phyloP scores from a whole-genome alignment of 805 yeast species.

The Maudiozyma barnettii region DNA sequence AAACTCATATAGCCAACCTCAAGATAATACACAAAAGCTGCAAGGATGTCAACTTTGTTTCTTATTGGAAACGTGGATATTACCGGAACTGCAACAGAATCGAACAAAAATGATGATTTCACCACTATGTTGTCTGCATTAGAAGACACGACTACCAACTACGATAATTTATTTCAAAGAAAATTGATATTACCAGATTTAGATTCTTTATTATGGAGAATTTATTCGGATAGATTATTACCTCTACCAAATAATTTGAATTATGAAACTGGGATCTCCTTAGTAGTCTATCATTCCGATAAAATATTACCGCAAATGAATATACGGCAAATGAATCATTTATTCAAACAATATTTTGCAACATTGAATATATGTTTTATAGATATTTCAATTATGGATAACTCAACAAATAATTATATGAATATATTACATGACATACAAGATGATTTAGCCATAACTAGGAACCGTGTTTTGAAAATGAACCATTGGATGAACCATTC shows the following conservation, averaged over 20 bases:
- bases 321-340: slow-evolving; percentile 10
- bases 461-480: slow-evolving; percentile 18
- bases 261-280: slow-evolving; percentile 20
- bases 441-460: slow-evolving; percentile 4
- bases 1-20: too few species aligned
- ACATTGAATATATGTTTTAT: slow-evolving; percentile 19
- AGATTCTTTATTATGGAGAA: slow-evolving; percentile 10
- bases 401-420: slow-evolving; percentile 2
- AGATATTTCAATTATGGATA: slow-evolving; percentile 1
- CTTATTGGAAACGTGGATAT: slow-evolving; percentile 1
- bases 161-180: slow-evolving; percentile 6
- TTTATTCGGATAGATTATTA: slow-evolving; percentile 17
- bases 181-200: slow-evolving; percentile 6
- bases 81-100: background rate
- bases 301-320: slow-evolving; percentile 3
- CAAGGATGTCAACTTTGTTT: slow-evolving; percentile 5
- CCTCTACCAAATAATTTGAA: slow-evolving; percentile 11
- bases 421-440: slow-evolving; percentile 1
- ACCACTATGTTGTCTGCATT: background rate
- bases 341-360: slow-evolving; percentile 17
- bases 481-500: slow-evolving; percentile 27
- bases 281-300: slow-evolving; percentile 11
- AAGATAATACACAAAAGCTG: background rate
- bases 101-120: slow-evolving; percentile 1
- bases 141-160: background rate